Conservation (phyloP, 768 basidiomycete species). For the Naganishia vishniacii region DNA sequence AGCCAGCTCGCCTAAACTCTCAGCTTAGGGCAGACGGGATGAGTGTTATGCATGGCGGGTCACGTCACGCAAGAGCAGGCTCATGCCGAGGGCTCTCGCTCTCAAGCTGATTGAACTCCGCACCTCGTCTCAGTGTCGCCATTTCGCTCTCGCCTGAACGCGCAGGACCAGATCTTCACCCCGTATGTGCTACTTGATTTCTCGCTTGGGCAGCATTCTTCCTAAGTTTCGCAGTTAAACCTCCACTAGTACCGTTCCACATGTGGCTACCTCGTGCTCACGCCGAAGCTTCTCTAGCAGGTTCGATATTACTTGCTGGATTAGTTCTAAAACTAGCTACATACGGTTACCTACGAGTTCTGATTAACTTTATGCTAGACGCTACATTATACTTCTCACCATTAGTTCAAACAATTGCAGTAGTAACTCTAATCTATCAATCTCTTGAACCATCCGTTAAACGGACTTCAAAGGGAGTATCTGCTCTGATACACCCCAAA, state of each 20-base stretch:
- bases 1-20: too few species aligned
- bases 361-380: slow-evolving; percentile 35
- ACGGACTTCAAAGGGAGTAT: slow-evolving; percentile 32
- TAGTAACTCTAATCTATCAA: slow-evolving; percentile 34
- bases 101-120: too few species aligned
- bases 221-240: slow-evolving; percentile 37
- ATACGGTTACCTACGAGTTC: slow-evolving; percentile 36
- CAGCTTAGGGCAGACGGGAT: too few species aligned
- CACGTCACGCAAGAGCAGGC: too few species aligned
- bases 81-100: too few species aligned
- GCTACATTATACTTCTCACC: slow-evolving; percentile 36
- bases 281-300: slow-evolving; percentile 36
- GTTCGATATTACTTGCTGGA: slow-evolving; percentile 34
- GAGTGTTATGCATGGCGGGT: too few species aligned
- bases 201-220: slow-evolving; percentile 40
- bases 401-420: slow-evolving; percentile 35
- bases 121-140: too few species aligned
- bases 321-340: slow-evolving; percentile 37
- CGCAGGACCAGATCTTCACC: too few species aligned
- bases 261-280: slow-evolving; percentile 37
- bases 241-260: slow-evolving; percentile 34
- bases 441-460: slow-evolving; percentile 26
- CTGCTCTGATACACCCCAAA: slow-evolving; percentile 9
- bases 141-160: too few species aligned
- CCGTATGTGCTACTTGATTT: too few species aligned